Evolutionary conservation across 2,329 filamentous ascomycete genomes (phyloP), one percentile per base, ranked within the genome.

Genomic region (Gyromitra esculenta): DNA sequence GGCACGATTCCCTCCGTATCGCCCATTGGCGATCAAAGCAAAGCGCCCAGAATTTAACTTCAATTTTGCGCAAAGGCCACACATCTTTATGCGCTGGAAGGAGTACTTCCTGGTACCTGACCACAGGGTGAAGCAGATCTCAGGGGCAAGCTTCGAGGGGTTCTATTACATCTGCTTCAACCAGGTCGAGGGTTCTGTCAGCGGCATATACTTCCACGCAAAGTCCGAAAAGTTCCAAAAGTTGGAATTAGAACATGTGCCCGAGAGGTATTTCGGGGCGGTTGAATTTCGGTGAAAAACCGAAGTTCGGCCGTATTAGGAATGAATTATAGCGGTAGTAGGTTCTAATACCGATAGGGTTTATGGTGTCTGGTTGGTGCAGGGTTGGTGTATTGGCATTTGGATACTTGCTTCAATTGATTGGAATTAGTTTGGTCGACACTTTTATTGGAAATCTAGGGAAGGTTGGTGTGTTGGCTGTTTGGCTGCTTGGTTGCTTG

Each of bases 101-200:
- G 96, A 99, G 82, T 94, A 97, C 81, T 99, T 99, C 81, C 86
- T 99, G 0, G 96, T 99, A 0, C 96, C 96, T 0, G 94, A 99
- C 82, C 96, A 99, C 83, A 89, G 92, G 15, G 94, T 98, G 21
- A 89, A 91, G 77, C 96, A 92, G 9, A 97, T 99, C 77, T 92
- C 90, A 43, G 96, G 96, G 18, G 96, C 96, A 6, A 98, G 95
- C 82, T 99, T 98, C 77, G 96, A 99, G 82, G 96, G 96, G 0
- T 99, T 99, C 83, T 99, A 98, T 83, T 99, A 99, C 82, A 98
- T 99, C 80, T 97, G 94, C 85, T 98, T 98, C 86, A 97, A 98
- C 83, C 95, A 98, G 84, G 86, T 93, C 63, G 89, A 91, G 79
- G 96, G 95, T 6, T 91, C 88, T 79, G 92, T 99, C 52, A 94